Evolutionary conservation across 2,329 filamentous ascomycete genomes (phyloP).

Genomic region (Curvularia lunata): DNA sequence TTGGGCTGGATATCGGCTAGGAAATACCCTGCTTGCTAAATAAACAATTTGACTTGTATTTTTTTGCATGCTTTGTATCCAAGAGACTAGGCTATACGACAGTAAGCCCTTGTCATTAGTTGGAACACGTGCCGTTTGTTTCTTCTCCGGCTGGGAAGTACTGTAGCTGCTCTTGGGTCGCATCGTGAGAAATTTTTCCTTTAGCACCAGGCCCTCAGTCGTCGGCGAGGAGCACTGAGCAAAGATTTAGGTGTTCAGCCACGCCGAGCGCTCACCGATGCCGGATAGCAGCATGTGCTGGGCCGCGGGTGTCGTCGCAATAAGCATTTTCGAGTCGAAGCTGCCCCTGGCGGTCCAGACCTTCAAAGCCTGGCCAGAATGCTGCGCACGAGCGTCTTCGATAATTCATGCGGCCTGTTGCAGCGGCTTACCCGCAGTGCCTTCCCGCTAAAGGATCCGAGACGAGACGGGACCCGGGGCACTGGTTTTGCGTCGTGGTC

Average conservation of each 20-base stretch:
- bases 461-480: constrained; percentile 27
- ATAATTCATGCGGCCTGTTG: constrained; percentile 21
- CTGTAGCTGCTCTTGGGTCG: not conserved
- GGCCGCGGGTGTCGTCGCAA: constrained; percentile 37
- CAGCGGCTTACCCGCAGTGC: constrained; percentile 34
- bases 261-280: not conserved
- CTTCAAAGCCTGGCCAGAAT: constrained; percentile 24
- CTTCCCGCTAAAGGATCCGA: constrained; percentile 32
- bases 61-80: not conserved
- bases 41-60: constrained; percentile 7
- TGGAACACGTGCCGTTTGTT: not conserved
- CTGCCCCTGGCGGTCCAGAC: constrained; percentile 39
- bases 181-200: not conserved
- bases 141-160: not conserved
- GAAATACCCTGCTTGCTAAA: constrained; percentile 19
- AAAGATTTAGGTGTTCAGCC: not conserved
- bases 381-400: constrained; percentile 28
- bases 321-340: constrained; percentile 42
- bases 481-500: constrained; percentile 24
- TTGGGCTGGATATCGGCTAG: constrained; percentile 12
- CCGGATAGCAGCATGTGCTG: not conserved
- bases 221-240: not conserved
- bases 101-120: not conserved
- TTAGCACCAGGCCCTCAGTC: not conserved
- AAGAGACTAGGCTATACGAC: not conserved